Percentiles rank a stretch among this genome's conserved stretches.
Conservation (phyloP, 768 basidiomycete species). For the Coprinopsis marcescibilis region DNA sequence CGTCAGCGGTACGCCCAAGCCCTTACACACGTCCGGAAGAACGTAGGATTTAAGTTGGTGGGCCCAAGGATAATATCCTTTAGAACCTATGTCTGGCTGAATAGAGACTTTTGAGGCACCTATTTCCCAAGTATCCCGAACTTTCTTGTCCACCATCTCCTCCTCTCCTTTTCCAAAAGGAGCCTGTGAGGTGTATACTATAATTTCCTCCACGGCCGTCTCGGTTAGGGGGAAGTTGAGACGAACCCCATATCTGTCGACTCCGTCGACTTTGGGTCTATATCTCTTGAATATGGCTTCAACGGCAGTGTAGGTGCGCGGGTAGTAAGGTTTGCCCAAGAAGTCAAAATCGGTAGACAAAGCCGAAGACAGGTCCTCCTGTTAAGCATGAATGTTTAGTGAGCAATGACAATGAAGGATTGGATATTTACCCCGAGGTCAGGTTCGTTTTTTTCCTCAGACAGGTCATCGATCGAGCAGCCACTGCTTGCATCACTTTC, state of each 20-base stretch:
- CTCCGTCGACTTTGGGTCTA: background rate
- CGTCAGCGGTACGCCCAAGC: slow-evolving; percentile 26
- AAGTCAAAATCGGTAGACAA: background rate
- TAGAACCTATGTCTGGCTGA: background rate
- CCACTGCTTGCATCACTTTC: no score
- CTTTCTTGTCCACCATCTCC: slow-evolving; percentile 11
- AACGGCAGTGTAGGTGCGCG: background rate
- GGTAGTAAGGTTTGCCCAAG: background rate
- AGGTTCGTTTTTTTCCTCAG: no score
- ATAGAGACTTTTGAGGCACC: slow-evolving; percentile 24
- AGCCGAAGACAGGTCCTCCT: background rate
- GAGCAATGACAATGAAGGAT: no score
- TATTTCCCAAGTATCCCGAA: slow-evolving; percentile 40
- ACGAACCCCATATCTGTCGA: no score
- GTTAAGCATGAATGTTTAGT: no score
- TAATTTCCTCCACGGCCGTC: background rate
- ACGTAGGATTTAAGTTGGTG: no score
- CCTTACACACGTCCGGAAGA: background rate
- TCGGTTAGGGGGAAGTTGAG: background rate
- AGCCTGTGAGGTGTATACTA: background rate
- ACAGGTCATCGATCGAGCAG: no score
- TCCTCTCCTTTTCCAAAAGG: slow-evolving; percentile 1
- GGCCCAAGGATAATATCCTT: background rate
- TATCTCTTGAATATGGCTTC: background rate
- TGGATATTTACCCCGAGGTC: no score